phyloP scores from a whole-genome alignment of 345 rosid genomes.

The Citrus reticulata region DNA sequence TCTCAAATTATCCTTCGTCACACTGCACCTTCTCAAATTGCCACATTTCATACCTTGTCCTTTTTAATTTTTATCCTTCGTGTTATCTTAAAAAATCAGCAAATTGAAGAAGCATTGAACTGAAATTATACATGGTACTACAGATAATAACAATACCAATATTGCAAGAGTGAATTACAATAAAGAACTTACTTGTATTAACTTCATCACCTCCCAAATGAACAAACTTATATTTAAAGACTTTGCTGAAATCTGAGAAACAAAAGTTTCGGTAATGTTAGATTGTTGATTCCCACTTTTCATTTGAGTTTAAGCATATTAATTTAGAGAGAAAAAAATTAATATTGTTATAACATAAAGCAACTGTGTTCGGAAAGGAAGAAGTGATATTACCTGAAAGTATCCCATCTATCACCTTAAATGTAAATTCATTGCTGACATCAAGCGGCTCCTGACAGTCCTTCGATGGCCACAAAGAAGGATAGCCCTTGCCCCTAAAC shows the following conservation, averaged over 20 bases:
- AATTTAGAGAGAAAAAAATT: not conserved
- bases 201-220: conserved; percentile 94
- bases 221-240: conserved; percentile 63
- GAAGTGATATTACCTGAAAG: conserved; percentile 49
- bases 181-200: conserved; percentile 45
- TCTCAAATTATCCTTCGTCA: not conserved
- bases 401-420: conserved; percentile 67
- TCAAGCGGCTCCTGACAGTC: conserved; percentile 68
- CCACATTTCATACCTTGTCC: not conserved
- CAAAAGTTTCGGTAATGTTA: not conserved
- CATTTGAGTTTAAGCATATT: not conserved
- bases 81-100: not conserved
- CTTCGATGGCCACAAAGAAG: conserved; percentile 72
- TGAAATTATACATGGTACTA: not conserved
- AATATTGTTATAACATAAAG: not conserved
- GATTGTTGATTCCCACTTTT: not conserved
- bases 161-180: not conserved
- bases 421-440: conserved; percentile 65
- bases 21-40: not conserved
- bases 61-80: not conserved
- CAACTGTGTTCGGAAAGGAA: not conserved
- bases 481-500: conserved; percentile 70
- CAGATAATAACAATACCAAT: not conserved
- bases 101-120: not conserved
- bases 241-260: conserved; percentile 64